Evolutionary conservation across 805 yeast species (phyloP).

Genomic region (Candida dajiaensis): DNA sequence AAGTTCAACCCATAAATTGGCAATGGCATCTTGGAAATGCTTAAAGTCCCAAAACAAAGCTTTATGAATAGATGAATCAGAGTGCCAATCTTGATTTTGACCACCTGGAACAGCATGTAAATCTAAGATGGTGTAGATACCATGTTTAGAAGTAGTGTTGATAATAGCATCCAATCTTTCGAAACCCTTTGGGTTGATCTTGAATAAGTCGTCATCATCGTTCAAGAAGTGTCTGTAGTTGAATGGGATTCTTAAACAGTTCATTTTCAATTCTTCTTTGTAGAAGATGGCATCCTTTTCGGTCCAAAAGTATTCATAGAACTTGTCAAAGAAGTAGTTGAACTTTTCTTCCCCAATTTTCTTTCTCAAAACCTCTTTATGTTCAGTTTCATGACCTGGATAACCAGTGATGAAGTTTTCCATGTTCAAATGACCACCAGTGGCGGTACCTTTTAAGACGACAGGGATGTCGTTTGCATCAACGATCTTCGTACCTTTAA

Average conservation of each 20-base stretch:
- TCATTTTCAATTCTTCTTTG: slow-evolving; percentile 33
- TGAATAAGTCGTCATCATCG: slow-evolving; percentile 35
- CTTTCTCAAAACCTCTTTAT: slow-evolving; percentile 33
- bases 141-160: slow-evolving; percentile 38
- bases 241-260: slow-evolving; percentile 45
- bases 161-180: slow-evolving; percentile 37
- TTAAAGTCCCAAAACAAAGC: slow-evolving; percentile 45
- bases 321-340: slow-evolving; percentile 43
- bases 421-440: slow-evolving; percentile 48
- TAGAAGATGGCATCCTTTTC: slow-evolving; percentile 43
- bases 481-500: slow-evolving; percentile 42
- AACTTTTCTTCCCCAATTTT: slow-evolving; percentile 42
- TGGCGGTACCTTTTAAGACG: slow-evolving; percentile 43
- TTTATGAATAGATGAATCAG: slow-evolving; percentile 41
- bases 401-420: slow-evolving; percentile 52
- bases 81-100: slow-evolving; percentile 51
- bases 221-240: slow-evolving; percentile 45
- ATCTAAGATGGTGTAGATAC: slow-evolving; percentile 43
- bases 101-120: slow-evolving; percentile 50
- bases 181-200: slow-evolving; percentile 39
- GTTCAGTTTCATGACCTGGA: slow-evolving; percentile 49
- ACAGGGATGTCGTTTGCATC: slow-evolving; percentile 33
- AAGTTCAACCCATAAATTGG: slow-evolving; percentile 39
- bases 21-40: slow-evolving; percentile 40
- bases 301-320: slow-evolving; percentile 49